Evolutionary conservation across 768 basidiomycete genomes (phyloP), one percentile per base, ranked within the genome.

Genomic region (Mycena pura): DNA sequence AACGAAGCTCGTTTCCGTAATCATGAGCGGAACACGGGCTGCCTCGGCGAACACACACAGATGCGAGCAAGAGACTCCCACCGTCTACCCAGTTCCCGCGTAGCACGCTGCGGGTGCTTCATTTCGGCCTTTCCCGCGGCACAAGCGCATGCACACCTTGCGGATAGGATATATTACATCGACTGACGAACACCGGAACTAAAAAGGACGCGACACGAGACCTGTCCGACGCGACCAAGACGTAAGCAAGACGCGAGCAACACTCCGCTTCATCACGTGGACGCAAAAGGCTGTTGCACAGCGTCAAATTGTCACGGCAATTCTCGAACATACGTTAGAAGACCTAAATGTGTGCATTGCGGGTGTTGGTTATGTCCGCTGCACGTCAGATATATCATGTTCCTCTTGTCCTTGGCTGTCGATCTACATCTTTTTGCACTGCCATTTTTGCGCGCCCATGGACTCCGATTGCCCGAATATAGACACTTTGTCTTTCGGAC

Each of bases 291-390:
- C 38, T 39, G 17, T 43, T 29, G 40, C 48, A 24, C 21, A 21
- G 28, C 22, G 27, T 15, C 14, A 29, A 21, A 22, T 17, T 22
- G 39, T 10, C 9, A 25, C 5, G 32, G 21, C 19, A 2, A 24
- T 60, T 60, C 58, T 46, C 27, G 43, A 52, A 52, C 49, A 60
- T 51, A 59, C 49, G 7, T 9, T 31, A 29, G 56, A 57, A 51
- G 49, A 51, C 41, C 27, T 38, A 32, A 14, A 13, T 21, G 7
- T 7, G 24, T 28, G 27, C 58, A 40, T 60, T 60, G 36, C 32
- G 50, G 50, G 15, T 40, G 50, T 53, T 28, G 38, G 41, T 59
- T 27, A 31, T 29, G 39, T 41, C 25, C 48, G 10, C 28, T 17
- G 31, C 17, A 19, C 27, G 32, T 22, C 31, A 54, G 15, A n/a